Conservation (phyloP, 106 monocot species). For the Posidonia australis region DNA sequence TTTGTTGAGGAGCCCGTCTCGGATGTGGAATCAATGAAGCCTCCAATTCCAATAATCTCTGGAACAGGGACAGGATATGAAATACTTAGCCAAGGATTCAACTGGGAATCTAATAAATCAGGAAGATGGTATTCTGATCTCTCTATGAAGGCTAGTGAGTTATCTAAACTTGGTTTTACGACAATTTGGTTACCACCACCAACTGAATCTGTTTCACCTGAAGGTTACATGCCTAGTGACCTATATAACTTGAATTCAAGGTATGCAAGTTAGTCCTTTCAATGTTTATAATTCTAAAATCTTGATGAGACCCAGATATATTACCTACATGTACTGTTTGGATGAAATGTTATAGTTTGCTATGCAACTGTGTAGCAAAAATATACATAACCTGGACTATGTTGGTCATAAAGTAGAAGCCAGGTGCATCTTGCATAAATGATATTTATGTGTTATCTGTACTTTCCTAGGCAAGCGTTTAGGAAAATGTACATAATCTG, state of each 20-base stretch:
- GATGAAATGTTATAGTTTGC: no score
- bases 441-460: no score
- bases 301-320: no score
- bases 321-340: no score
- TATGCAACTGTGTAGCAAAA: no score
- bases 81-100: conserved; percentile 91
- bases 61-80: conserved; percentile 91
- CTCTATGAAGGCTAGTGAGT: conserved; percentile 40
- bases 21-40: conserved; percentile 18
- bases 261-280: not conserved
- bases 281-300: not conserved
- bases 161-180: conserved; percentile 77
- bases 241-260: conserved; percentile 87
- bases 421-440: no score
- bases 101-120: conserved; percentile 95
- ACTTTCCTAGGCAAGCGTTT: no score
- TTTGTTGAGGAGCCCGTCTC: conserved; percentile 39
- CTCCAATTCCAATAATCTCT: conserved; percentile 32
- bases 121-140: conserved; percentile 85
- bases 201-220: conserved; percentile 95
- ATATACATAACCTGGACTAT: no score
- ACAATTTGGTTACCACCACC: conserved; percentile 87
- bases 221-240: conserved; percentile 99
- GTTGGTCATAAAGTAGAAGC: no score
- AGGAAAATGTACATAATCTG: no score